Percentiles rank a stretch among this genome's conserved stretches.
Evolutionary conservation across 2,329 filamentous ascomycete species (phyloP).

Genomic region (Ascochyta fabae): DNA sequence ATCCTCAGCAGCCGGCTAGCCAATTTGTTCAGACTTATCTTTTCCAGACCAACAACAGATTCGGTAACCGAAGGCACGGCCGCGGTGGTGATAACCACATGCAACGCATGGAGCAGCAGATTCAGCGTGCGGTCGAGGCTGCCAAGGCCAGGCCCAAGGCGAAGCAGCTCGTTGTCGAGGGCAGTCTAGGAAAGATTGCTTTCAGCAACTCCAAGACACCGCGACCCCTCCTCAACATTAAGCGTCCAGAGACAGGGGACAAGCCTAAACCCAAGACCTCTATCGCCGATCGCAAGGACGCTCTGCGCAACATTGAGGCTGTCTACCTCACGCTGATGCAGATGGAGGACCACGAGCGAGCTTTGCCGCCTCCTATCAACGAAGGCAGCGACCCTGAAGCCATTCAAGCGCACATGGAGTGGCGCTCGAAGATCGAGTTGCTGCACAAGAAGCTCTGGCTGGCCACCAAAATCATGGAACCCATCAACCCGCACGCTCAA

Average conservation of each 20-base stretch:
- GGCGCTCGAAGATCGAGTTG: conserved; percentile 73
- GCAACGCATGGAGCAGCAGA: conserved; percentile 99
- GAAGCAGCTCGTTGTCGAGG: conserved; percentile 94
- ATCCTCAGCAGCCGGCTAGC: conserved; percentile 89
- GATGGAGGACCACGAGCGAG: conserved; percentile 90
- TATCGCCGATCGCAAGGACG: conserved; percentile 78
- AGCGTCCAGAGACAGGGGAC: conserved; percentile 75
- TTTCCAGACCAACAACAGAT: conserved; percentile 88
- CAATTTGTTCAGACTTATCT: conserved; percentile 98
- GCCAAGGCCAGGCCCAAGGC: conserved; percentile 98
- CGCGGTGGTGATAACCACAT: conserved; percentile 94
- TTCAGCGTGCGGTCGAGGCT: conserved; percentile 94
- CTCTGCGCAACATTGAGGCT: conserved; percentile 84
- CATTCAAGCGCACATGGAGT: conserved; percentile 77
- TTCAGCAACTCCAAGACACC: conserved; percentile 99
- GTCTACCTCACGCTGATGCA: conserved; percentile 90
- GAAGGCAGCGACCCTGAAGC: conserved; percentile 71
- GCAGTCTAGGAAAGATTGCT: conserved; percentile 95
- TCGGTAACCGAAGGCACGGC: conserved; percentile 77
- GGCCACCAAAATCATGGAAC: conserved; percentile 89
- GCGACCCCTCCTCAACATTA: conserved; percentile 93
- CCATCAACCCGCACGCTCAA: conserved; percentile 70
- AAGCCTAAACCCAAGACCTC: conserved; percentile 54
- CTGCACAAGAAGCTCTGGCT: conserved; percentile 84
- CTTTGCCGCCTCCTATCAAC: conserved; percentile 72